Base-by-base conservation (phyloP, 2,329 filamentous ascomycete species). In the Pseudogymnoascus verrucosus region DNA sequence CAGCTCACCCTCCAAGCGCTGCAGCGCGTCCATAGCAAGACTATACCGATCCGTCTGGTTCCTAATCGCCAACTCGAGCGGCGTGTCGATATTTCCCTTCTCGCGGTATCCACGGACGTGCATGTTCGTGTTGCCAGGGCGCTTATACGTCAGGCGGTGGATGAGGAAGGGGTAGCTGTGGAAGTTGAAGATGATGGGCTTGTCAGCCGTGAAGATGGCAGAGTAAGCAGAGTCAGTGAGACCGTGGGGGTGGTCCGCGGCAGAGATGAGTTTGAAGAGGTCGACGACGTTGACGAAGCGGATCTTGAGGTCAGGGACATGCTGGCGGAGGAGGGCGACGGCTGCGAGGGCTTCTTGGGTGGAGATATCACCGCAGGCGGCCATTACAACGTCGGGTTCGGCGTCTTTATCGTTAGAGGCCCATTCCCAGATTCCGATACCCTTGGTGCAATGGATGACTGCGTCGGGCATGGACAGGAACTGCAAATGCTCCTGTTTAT, bases 31-130 rank as follows among this genome's bases (percentile, higher is more conserved):
- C 65, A 93, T 90, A 8, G 89, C 89, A 39, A 93, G 76, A 68
- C 86, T 89, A 77, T 89, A 93, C 28, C 89, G 82, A 76, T 93
- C 89, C 0, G 89, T 89, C 70, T 87, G 81, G 76, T 93, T 93
- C 65, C 89, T 82, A 72, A 92, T 90, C 28, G 89, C 89, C 67
- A 93, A 78, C 76, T 91, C 89, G 19, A 92, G 84, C 1, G 89
- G 89, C 0, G 89, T 92, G 73, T 93, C 88, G 69, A 92, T 92
- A 74, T 92, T 93, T 57, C 89, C 89, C 81, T 93, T 92, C 78
- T 93, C 89, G 71, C 83, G 86, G 79, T 92, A 93, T 1, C 89
- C 89, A 34, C 86, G 81, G n/a, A 93, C 89, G 69, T 90, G 85
- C 66, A 92, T 75, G 74, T 89, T 86, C 54, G 80, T 73, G 73